Base-by-base conservation (phyloP, 495 filamentous ascomycete species). In the Penicillium coffeae region DNA sequence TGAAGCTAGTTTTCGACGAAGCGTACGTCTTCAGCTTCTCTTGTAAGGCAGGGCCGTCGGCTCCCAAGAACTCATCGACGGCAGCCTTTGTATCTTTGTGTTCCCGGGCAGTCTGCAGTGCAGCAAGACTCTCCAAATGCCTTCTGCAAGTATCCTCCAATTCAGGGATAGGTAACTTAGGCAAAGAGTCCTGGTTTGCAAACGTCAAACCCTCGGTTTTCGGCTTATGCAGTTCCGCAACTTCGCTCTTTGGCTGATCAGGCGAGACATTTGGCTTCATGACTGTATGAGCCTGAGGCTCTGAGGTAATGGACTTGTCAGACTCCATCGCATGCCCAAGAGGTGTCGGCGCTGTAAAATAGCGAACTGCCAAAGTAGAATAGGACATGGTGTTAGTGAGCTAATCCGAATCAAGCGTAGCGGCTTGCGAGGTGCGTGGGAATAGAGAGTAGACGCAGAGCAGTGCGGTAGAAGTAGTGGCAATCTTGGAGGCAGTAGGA, bases 81-180 rank as follows among this genome's bases (percentile, higher is more conserved):
- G 92, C 89, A 41, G 81, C 76, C 54, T 75, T 82, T 3, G 89
- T 92, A 43, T 96, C 90, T 38, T 82, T 75, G 62, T 95, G 89
- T 60, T 97, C 93, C 47, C 89, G 80, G 1, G 73, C 65, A 14
- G 77, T 80, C 66, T 98, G 93, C 30, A 98, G 70, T 1, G 91
- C 90, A 55, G 81, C 82, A 43, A 98, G 71, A n/a, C 86, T 82
- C 10, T 83, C 74, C 1, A 95, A 71, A 62, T 96, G 96, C 56
- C 83, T 90, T 54, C 82, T 77, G 59, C 86, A 89, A 4, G 87
- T 90, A 49, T 69, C 71, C 45, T 91, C 87, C 10, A 98, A 78
- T n/a, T 95, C 89, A 3, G 94, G 92, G 46, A 98, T 95, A 15
- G 93, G 93, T 20, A 98, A 73, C 66, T 95, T 95, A 9, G 90